Conservation (phyloP, 257 asterid species). For the Solanum chmielewskii region DNA sequence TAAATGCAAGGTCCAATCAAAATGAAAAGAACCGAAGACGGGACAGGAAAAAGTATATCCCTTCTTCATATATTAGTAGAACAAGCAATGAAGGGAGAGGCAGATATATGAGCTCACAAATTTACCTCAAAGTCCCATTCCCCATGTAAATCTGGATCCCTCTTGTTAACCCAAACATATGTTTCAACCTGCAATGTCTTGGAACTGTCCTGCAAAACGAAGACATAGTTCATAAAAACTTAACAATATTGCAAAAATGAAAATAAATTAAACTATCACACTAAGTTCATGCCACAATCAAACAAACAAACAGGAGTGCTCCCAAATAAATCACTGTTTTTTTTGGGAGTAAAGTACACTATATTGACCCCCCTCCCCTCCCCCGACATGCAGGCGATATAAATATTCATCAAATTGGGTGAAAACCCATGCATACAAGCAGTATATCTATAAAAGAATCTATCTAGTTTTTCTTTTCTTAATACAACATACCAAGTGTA, state of each 20-base stretch:
- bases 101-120: neutral
- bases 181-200: constrained; percentile 42
- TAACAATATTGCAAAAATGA: neutral
- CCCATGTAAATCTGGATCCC: constrained; percentile 65
- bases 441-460: too few relatives aligned
- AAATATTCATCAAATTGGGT: too few relatives aligned
- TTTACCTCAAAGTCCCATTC: constrained; percentile 71
- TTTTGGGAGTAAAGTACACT: too few relatives aligned
- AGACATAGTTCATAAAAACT: neutral
- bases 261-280: neutral
- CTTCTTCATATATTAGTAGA: neutral
- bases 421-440: too few relatives aligned
- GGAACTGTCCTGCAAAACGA: constrained; percentile 43
- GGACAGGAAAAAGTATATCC: neutral
- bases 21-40: neutral
- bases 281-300: neutral
- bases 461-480: too few relatives aligned
- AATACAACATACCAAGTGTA: too few relatives aligned
- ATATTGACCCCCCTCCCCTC: too few relatives aligned
- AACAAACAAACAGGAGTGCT: neutral
- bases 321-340: neutral
- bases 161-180: constrained; percentile 54
- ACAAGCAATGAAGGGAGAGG: neutral
- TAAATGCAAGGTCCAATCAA: neutral
- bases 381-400: too few relatives aligned